Evolutionary conservation across 305 asterid genomes (phyloP), one percentile per base, ranked within the genome.

Genomic region (Solanum chacoense): DNA sequence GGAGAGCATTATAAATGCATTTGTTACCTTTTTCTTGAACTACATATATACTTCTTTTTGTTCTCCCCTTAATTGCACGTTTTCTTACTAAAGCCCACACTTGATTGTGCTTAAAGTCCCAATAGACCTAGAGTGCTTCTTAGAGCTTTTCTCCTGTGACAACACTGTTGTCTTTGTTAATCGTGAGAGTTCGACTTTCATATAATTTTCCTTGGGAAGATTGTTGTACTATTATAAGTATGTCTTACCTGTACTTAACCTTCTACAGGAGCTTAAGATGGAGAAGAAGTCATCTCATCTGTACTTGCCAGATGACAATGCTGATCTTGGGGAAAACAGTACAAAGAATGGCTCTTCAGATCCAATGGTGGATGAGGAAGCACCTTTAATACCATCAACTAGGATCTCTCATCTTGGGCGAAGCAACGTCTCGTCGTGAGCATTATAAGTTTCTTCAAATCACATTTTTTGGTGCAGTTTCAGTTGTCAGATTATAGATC

Each of bases 221-320:
- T 50, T 50, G 0, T 50, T 50, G n/a, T 50, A 50, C 65, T 1
- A 79, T 42, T 50, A 28, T 3, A 80, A 42, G 71, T 28, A 8
- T 29, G 65, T 5, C 12, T 81, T 42, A 31, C 71, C 85, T 81
- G 71, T 22, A 81, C 14, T 59, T 65, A 4, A 63, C 37, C 75
- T 63, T 24, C 22, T 76, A 71, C 94, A 93, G 95, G 95, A 92
- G 40, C 90, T 90, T 92, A 90, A 91, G 91, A 73, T 93, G 77
- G 95, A 92, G 84, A 93, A 92, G 93, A 92, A 91, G 92, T 93
- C 95, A 67, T 93, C 95, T 59, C 93, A 93, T 90, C 37, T 93
- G 74, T 91, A 76, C 84, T 88, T 29, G 88, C 92, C 93, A 28
- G 91, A 92, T 87, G 88, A 84, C 55, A 88, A 81, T 80, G 85